Conservation (phyloP, 805 yeast genomes). For the Saccharomyces mikatae region DNA sequence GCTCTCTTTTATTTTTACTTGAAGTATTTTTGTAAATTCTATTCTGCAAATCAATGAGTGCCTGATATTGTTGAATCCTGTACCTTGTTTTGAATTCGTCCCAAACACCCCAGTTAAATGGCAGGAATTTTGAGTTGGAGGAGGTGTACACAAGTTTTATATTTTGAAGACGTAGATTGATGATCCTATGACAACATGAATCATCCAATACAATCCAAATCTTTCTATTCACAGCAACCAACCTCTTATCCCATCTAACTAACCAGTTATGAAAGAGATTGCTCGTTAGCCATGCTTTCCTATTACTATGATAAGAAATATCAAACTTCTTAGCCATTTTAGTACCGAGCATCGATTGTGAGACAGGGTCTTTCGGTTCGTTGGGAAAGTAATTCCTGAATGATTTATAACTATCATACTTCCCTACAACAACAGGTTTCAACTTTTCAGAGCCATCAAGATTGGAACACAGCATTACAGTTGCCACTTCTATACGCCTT, state of each 20-base stretch:
- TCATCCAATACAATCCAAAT: slow-evolving; percentile 53
- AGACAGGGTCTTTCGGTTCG: slow-evolving; percentile 22
- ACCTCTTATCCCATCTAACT: slow-evolving; percentile 49
- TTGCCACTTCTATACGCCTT: slow-evolving; percentile 36
- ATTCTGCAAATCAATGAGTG: slow-evolving; percentile 28
- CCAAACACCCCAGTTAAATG: slow-evolving; percentile 57
- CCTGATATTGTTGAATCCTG: slow-evolving; percentile 48
- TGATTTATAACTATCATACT: slow-evolving; percentile 41
- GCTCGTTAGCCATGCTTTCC: slow-evolving; percentile 56
- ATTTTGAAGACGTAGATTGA: slow-evolving; percentile 41
- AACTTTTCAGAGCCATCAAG: slow-evolving; percentile 56
- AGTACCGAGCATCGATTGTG: slow-evolving; percentile 27
- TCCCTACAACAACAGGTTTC: slow-evolving; percentile 53
- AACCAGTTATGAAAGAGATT: slow-evolving; percentile 57
- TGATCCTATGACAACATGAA: slow-evolving; percentile 53
- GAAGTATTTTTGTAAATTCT: slow-evolving; percentile 13
- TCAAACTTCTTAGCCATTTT: slow-evolving; percentile 46
- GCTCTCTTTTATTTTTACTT: slow-evolving; percentile 5
- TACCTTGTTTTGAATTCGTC: slow-evolving; percentile 54
- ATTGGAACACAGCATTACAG: slow-evolving; percentile 56
- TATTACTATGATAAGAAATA: slow-evolving; percentile 49
- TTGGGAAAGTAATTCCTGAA: slow-evolving; percentile 33
- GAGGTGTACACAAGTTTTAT: slow-evolving; percentile 35
- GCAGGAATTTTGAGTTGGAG: slow-evolving; percentile 39
- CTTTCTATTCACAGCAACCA: slow-evolving; percentile 40